Percentiles rank a stretch among this genome's conserved stretches.
These are phyloP conservation scores for Colletotrichum truncatum DNA, from an alignment of 2,329 filamentous ascomycete species.

Conservation along the genomic window DNA sequence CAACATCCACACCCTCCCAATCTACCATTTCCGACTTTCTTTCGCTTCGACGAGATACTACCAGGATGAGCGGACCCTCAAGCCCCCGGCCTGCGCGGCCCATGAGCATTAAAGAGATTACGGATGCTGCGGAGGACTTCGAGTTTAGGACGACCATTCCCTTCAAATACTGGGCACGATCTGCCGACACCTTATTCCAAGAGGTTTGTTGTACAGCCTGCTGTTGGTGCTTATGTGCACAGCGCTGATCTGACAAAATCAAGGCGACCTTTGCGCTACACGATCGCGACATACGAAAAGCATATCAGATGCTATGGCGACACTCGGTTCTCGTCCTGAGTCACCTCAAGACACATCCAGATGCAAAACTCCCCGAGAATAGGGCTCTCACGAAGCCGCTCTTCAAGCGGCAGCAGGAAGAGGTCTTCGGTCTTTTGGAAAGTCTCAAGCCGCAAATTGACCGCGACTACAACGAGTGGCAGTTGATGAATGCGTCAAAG, in stretches of 20 bases:
- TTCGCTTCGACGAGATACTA: background rate
- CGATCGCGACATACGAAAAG: constrained; percentile 87
- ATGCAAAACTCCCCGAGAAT: constrained; percentile 73
- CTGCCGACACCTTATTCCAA: constrained; percentile 80
- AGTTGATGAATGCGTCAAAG: constrained; percentile 58
- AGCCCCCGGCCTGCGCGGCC: constrained; percentile 59
- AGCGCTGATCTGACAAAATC: background rate
- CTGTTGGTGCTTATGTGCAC: background rate
- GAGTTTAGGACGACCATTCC: constrained; percentile 81
- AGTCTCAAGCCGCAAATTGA: constrained; percentile 82
- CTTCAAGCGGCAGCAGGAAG: constrained; percentile 56
- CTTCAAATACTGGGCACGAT: constrained; percentile 83
- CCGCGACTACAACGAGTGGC: constrained; percentile 74
- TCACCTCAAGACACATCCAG: constrained; percentile 78
- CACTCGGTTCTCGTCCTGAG: constrained; percentile 87
- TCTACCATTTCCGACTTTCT: background rate
- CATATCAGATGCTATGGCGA: constrained; percentile 91
- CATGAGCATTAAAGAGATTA: constrained; percentile 80
- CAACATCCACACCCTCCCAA: background rate
- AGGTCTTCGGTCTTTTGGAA: constrained; percentile 77
- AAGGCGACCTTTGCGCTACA: constrained; percentile 86
- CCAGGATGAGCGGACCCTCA: constrained; percentile 38
- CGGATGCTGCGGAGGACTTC: constrained; percentile 79
- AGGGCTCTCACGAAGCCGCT: constrained; percentile 68
- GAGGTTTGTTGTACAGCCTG: constrained; percentile 68